Conservation (phyloP, 495 filamentous ascomycete species). For the Aspergillus homomorphus region DNA sequence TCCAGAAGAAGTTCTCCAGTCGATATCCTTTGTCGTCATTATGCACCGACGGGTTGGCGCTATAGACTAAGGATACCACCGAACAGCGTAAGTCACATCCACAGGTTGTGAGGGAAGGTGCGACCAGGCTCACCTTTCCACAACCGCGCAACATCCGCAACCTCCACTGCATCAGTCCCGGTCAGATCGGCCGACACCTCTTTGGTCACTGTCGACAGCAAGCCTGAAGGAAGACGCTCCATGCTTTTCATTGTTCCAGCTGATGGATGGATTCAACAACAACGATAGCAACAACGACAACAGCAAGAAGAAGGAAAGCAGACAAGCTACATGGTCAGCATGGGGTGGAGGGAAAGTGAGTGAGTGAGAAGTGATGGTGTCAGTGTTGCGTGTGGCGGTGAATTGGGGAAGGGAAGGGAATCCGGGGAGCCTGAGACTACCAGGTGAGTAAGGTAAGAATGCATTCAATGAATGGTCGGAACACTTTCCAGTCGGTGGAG, state of each 20-base stretch:
- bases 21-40: constrained; percentile 39
- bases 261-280: neutral
- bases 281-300: no score
- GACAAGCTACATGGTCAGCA: constrained; percentile 15
- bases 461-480: neutral
- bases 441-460: constrained; percentile 3
- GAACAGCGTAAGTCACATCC: constrained; percentile 7
- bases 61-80: constrained; percentile 36
- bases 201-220: constrained; percentile 38
- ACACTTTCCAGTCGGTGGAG: neutral
- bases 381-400: constrained; percentile 55
- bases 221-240: constrained; percentile 52
- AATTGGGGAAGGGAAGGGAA: constrained; percentile 15
- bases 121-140: constrained; percentile 45
- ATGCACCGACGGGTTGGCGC: constrained; percentile 35
- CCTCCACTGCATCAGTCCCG: constrained; percentile 27
- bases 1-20: constrained; percentile 55
- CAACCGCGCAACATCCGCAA: constrained; percentile 37
- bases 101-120: neutral
- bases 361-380: constrained; percentile 7
- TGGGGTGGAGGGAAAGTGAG: neutral
- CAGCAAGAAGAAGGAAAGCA: neutral
- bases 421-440: constrained; percentile 14
- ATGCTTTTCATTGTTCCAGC: constrained; percentile 9
- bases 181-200: constrained; percentile 28